These are phyloP conservation scores for Xylariaceae sp. DNA, from an alignment of 2,329 filamentous ascomycete genomes.

Conservation along the genomic window DNA sequence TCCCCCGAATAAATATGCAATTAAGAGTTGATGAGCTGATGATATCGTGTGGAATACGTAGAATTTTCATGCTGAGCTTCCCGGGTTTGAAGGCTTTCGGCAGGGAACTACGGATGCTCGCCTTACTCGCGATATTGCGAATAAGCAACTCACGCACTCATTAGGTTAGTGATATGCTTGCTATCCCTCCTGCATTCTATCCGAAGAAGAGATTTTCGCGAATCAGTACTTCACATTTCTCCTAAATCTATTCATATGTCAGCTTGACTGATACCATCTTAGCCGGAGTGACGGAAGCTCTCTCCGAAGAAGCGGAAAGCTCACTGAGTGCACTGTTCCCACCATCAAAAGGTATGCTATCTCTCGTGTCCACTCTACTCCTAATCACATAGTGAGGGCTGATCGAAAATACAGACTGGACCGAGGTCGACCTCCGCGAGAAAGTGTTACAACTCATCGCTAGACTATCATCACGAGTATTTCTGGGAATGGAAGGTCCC, in stretches of 20 bases:
- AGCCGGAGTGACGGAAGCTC: constrained; percentile 6
- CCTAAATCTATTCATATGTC: neutral
- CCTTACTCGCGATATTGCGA: too few relatives aligned
- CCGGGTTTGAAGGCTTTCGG: constrained; percentile 16
- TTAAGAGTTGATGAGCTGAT: too few relatives aligned
- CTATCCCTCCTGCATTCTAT: constrained; percentile 6
- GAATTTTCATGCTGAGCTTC: constrained; percentile 11
- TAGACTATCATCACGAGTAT: constrained; percentile 43
- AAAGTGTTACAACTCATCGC: constrained; percentile 37
- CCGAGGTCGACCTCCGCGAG: constrained; percentile 28
- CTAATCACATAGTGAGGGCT: too few relatives aligned
- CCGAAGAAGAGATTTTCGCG: constrained; percentile 7
- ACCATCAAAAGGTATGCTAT: constrained; percentile 14
- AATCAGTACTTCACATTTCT: too few relatives aligned
- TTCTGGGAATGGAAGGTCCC: constrained; percentile 41
- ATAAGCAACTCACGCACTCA: too few relatives aligned
- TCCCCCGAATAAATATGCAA: neutral
- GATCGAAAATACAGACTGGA: constrained; percentile 37
- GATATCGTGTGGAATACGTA: too few relatives aligned
- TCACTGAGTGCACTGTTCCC: constrained; percentile 9
- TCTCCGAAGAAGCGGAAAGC: constrained; percentile 18
- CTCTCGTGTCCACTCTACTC: neutral
- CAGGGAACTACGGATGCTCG: too few relatives aligned
- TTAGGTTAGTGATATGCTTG: too few relatives aligned
- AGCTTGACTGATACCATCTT: neutral